Base-by-base conservation (phyloP, 2,329 filamentous ascomycete species). In the Allantophomopsis cytisporea region DNA sequence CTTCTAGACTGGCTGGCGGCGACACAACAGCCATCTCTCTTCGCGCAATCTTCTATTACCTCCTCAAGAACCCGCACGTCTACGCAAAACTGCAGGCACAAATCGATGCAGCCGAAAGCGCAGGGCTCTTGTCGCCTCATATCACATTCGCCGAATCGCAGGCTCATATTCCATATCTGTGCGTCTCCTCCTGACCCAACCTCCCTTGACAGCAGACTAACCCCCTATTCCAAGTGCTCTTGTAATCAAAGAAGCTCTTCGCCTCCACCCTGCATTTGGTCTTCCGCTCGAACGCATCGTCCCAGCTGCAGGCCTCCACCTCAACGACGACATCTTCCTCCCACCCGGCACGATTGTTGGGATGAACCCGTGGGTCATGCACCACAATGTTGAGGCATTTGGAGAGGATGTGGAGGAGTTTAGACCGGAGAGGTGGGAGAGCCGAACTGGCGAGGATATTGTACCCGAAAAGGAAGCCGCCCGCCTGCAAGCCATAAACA, bases 281-380 rank as follows among this genome's bases (percentile, higher is more conserved):
- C 51, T 67, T 28, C 50, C 60, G 1, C 48, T 71, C 1, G 61
- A 66, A 39, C 61, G 68, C 1, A 47, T 62, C 1, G 64, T 68
- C 14, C 43, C 40, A 3, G 20, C 47, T 39, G 46, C 40, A n/a
- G 52, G 52, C 7, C 39, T 40, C 3, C 50, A 44, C 0, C 56
- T 72, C 5, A 56, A 57, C 2, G 54, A 56, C 2, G 58, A 60
- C 35, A 46, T 54, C 7, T 38, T 44, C 1, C 51, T 61, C 21
- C 56, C 57, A 1, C 23, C 34, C 5, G 41, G 40, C 2, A 40
- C 57, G 0, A 49, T 57, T 1, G 50, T 64, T 0, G 59, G 59
- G 0, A 49, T 59, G 14, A 63, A 60, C 30, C 46, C 52, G 0
- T 64, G 59, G 60, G 55, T 59, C 0, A 47, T 53, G 3, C 58